Conservation (phyloP, 2,329 filamentous ascomycete genomes). For the Fusarium metavorans region DNA sequence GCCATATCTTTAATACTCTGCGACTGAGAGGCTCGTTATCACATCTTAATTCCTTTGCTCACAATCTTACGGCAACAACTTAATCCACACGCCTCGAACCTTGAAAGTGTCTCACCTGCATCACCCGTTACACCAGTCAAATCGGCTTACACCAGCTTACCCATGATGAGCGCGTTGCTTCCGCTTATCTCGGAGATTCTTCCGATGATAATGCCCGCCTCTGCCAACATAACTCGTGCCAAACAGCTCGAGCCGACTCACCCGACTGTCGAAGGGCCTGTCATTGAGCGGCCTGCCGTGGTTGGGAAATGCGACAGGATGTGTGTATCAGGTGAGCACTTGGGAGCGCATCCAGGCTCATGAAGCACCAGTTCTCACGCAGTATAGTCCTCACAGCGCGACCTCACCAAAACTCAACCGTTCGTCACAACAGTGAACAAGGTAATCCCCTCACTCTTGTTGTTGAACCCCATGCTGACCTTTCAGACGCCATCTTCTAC, state of each 20-base stretch:
- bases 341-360: neutral
- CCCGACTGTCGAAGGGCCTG: conserved; percentile 48
- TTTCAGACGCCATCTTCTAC: conserved; percentile 75
- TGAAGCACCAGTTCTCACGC: neutral
- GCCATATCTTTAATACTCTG: neutral
- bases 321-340: conserved; percentile 71
- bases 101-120: neutral
- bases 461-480: neutral
- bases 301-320: conserved; percentile 73
- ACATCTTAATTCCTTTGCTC: neutral
- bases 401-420: conserved; percentile 69
- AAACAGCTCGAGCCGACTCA: conserved; percentile 58
- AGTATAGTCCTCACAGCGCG: conserved; percentile 70
- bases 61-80: neutral
- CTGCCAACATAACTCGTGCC: conserved; percentile 67
- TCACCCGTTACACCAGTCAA: neutral
- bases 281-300: conserved; percentile 64
- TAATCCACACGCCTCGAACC: neutral
- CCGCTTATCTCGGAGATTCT: conserved; percentile 69
- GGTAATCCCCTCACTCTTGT: conserved; percentile 53
- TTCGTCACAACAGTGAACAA: conserved; percentile 79
- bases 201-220: conserved; percentile 68
- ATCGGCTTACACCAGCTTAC: neutral
- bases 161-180: conserved; percentile 63
- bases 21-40: neutral